Base-by-base conservation (phyloP, 257 asterid species). In the Solanum lignicaule region DNA sequence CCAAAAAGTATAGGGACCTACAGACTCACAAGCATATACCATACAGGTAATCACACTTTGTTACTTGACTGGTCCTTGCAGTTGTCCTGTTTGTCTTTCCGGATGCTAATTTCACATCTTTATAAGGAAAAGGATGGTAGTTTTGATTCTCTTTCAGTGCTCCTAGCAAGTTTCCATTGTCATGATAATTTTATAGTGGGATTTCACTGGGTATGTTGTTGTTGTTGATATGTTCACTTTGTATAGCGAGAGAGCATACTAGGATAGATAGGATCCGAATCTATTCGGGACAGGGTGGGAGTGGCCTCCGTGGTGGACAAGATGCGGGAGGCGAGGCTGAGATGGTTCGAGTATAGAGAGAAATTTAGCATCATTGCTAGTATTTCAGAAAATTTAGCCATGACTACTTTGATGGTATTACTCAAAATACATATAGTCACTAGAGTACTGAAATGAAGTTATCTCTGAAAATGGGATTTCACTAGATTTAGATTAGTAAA, bases 11-110 rank as follows among this genome's bases (percentile, higher is more conserved):
- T 87, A 87, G 90, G 88, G 91, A 90, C 88, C 87, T 90, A 41
- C 92, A 90, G 88, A 90, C 92, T 84, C 92, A 90, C 78, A 90
- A 90, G 86, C 92, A 90, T 89, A 90, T 90, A 87, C 92, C 92
- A 38, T 90, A 90, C 92, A 90, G 92, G 91, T 90, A 87, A 8
- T 3, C 7, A 11, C 60, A 39, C 83, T 76, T 36, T 3, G 60
- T 76, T 76, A 76, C 60, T 76, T 76, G 60, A 39, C 21, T 76
- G 58, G 60, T 76, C 60, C 60, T 76, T 39, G 58, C 33, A 39
- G 23, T 76, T 76, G 23, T 76, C 33, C 33, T 39, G 13, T 25
- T 23, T 39, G 60, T 39, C 33, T 76, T 76, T 75, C 55, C 2
- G 29, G 55, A 23, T 21, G 83, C 55, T 23, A 75, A 75, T 20